These are phyloP conservation scores for Wickerhamiella occidentalis DNA, from an alignment of 805 yeast species.

Conservation along the genomic window DNA sequence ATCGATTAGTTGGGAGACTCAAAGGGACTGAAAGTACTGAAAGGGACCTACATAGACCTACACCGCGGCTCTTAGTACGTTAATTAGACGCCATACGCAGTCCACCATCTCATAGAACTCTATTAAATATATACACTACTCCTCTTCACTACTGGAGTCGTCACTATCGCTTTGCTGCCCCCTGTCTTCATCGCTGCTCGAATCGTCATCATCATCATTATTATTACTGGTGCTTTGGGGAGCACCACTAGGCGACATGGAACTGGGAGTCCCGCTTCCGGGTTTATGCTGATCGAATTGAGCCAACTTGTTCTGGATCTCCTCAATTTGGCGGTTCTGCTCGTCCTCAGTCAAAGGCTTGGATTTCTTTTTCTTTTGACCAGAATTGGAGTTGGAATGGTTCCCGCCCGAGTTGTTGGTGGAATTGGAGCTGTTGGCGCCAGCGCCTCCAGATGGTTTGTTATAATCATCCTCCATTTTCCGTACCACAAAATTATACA, in stretches of 20 bases:
- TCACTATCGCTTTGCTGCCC: constrained; percentile 21
- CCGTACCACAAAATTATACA: constrained; percentile 67
- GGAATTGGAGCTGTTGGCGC: constrained; percentile 1
- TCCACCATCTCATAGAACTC: too few relatives aligned
- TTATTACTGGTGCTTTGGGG: not conserved
- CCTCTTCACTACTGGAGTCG: constrained; percentile 29
- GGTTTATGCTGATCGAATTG: constrained; percentile 39
- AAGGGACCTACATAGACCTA: too few relatives aligned
- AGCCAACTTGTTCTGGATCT: constrained; percentile 61
- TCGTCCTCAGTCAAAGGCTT: constrained; percentile 54
- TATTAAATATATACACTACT: constrained; percentile 18
- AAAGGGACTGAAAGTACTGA: too few relatives aligned
- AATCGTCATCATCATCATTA: constrained; percentile 20
- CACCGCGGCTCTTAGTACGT: too few relatives aligned
- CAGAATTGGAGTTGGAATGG: constrained; percentile 9
- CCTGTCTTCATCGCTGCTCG: constrained; percentile 22
- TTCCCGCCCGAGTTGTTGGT: constrained; percentile 9
- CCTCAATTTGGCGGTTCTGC: constrained; percentile 54
- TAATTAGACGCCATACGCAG: too few relatives aligned
- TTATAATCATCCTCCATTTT: constrained; percentile 14
- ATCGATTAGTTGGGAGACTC: too few relatives aligned
- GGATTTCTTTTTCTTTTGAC: constrained; percentile 35
- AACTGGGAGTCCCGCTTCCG: constrained; percentile 14
- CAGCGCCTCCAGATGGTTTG: constrained; percentile 1
- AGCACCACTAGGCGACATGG: constrained; percentile 6